Evolutionary conservation across 106 monocot species (phyloP).

Genomic region (Ottelia alismoides): DNA sequence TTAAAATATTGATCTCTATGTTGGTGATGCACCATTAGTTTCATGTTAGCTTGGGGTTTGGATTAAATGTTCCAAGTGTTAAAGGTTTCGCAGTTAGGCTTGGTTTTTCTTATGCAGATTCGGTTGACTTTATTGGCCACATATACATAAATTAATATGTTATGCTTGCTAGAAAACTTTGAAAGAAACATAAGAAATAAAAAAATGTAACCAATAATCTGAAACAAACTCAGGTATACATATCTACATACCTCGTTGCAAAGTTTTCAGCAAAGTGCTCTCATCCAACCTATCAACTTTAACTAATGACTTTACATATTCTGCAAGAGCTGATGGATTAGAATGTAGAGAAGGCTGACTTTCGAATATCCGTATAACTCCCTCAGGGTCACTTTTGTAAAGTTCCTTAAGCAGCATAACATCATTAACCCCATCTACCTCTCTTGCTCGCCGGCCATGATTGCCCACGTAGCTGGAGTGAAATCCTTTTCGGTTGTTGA

Average conservation of each 20-base stretch:
- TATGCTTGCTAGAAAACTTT: no score
- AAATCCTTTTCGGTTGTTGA: slow-evolving; percentile 44
- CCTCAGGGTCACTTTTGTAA: slow-evolving; percentile 82
- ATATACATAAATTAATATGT: no score
- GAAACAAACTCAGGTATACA: not conserved
- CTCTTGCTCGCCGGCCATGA: slow-evolving; percentile 52
- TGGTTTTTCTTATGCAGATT: no score
- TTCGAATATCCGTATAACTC: slow-evolving; percentile 76
- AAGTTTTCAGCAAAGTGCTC: slow-evolving; percentile 72
- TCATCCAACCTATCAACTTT: slow-evolving; percentile 85
- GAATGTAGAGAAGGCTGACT: slow-evolving; percentile 76
- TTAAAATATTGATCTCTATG: no score
- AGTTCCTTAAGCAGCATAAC: slow-evolving; percentile 62
- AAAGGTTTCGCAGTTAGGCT: no score
- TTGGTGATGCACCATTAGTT: no score
- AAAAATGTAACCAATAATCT: no score
- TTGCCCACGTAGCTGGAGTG: slow-evolving; percentile 66
- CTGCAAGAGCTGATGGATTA: slow-evolving; percentile 74
- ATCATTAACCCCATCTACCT: slow-evolving; percentile 49
- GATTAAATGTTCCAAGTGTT: no score
- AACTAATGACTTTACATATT: slow-evolving; percentile 92
- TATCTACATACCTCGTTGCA: slow-evolving; percentile 64
- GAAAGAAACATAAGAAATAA: no score
- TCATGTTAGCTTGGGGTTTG: no score
- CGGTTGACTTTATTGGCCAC: no score